Conservation (phyloP, 352 stramenopile genomes). For the Paralagenidium karlingii region DNA sequence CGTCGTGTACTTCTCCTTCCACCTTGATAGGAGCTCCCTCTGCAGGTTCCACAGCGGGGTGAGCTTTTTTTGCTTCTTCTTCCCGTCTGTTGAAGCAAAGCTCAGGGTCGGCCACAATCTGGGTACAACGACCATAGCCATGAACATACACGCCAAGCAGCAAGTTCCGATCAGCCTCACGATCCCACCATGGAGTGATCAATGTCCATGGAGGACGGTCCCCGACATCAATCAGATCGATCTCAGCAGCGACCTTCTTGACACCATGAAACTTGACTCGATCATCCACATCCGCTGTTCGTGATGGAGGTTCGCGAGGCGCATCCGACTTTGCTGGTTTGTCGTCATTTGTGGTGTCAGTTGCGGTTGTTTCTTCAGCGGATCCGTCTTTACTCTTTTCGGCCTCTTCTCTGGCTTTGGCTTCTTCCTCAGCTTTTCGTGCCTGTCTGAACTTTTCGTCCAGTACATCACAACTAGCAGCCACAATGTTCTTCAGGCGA, state of each 20-base stretch:
- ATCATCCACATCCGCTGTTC: slow-evolving; percentile 53
- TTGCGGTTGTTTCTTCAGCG: not conserved
- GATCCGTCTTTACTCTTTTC: slow-evolving; percentile 8
- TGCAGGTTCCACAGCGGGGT: no score
- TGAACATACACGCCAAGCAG: slow-evolving; percentile 77
- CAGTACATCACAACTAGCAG: slow-evolving; percentile 37
- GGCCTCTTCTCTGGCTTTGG: slow-evolving; percentile 1
- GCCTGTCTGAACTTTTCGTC: slow-evolving; percentile 27
- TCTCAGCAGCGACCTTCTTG: slow-evolving; percentile 38
- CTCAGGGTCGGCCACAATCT: slow-evolving; percentile 64
- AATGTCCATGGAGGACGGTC: slow-evolving; percentile 69
- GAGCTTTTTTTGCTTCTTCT: slow-evolving; percentile 21
- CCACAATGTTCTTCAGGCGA: slow-evolving; percentile 50
- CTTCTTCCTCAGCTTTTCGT: not conserved
- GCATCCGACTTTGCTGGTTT: no score
- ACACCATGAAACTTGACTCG: slow-evolving; percentile 57
- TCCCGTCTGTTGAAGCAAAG: slow-evolving; percentile 62
- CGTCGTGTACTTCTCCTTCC: slow-evolving; percentile 3
- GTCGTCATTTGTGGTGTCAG: not conserved
- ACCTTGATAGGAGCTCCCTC: slow-evolving; percentile 1
- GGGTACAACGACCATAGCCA: slow-evolving; percentile 69
- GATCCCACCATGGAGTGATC: slow-evolving; percentile 82
- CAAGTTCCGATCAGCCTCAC: slow-evolving; percentile 63
- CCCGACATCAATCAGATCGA: slow-evolving; percentile 49
- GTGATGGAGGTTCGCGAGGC: slow-evolving; percentile 9